Conservation (phyloP, 345 rosid genomes). For the Populus euphratica region DNA sequence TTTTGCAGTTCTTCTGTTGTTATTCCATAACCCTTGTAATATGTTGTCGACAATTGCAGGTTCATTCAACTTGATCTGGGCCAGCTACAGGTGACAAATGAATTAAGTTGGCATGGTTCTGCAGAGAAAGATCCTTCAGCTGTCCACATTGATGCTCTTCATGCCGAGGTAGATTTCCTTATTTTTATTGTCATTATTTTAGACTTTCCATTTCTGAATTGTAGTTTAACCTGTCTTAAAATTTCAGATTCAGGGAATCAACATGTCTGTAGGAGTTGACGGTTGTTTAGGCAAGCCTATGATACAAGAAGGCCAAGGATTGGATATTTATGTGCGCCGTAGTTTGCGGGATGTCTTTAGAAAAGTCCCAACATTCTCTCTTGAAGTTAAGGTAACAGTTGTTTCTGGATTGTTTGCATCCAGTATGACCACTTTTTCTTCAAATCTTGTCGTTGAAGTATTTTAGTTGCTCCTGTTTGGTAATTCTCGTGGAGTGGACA, state of each 20-base stretch:
- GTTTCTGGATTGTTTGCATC: background rate
- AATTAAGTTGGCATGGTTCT: constrained; percentile 86
- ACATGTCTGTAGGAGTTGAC: constrained; percentile 88
- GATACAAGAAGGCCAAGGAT: constrained; percentile 83
- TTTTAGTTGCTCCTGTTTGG: background rate
- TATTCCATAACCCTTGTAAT: constrained; percentile 9
- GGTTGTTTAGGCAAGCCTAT: constrained; percentile 80
- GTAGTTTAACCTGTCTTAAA: constrained; percentile 16
- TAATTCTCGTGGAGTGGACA: background rate
- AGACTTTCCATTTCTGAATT: constrained; percentile 8
- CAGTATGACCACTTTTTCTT: background rate
- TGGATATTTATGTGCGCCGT: constrained; percentile 78
- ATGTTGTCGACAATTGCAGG: constrained; percentile 44
- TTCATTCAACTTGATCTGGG: constrained; percentile 95
- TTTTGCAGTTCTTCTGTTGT: background rate
- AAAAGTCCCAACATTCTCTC: constrained; percentile 85
- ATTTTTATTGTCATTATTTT: constrained; percentile 1
- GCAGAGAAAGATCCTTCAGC: constrained; percentile 88
- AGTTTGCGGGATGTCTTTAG: constrained; percentile 93
- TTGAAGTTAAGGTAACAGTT: constrained; percentile 78
- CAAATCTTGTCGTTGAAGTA: too few species aligned
- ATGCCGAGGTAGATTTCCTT: constrained; percentile 63
- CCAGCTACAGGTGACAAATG: constrained; percentile 80
- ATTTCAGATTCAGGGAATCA: constrained; percentile 81
- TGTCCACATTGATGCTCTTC: constrained; percentile 89